Evolutionary conservation across 1,284 basidiomycete species (phyloP).

Genomic region (Moniliophthora roreri): DNA sequence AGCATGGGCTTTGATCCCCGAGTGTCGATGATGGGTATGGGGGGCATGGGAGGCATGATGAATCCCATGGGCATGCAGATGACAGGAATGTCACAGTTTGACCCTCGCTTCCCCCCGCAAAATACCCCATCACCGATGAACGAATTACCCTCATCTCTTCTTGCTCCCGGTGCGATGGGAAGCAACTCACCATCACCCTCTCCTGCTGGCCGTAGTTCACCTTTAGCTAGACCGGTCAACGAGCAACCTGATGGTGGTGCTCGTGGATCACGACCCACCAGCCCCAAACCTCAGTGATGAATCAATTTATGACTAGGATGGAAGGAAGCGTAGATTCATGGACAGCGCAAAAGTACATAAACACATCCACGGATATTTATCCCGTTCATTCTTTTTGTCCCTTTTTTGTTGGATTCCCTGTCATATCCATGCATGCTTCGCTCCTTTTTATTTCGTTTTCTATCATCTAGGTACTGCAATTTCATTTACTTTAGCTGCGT

Average conservation of each 20-base stretch:
- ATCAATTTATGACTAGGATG: background rate
- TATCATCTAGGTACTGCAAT: constrained; percentile 2
- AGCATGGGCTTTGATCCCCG: too few relatives aligned
- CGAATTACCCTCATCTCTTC: constrained; percentile 28
- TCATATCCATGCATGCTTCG: background rate
- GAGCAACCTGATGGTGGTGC: constrained; percentile 22
- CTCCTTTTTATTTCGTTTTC: background rate
- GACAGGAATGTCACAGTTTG: constrained; percentile 58
- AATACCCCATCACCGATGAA: constrained; percentile 18
- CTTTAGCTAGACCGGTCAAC: constrained; percentile 33
- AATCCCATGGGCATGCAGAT: constrained; percentile 53
- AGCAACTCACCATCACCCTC: constrained; percentile 38
- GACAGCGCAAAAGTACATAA: background rate
- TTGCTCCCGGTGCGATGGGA: constrained; percentile 34
- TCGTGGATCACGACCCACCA: constrained; percentile 35
- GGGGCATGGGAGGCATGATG: constrained; percentile 46
- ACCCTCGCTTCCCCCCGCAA: constrained; percentile 49
- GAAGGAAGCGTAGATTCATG: background rate
- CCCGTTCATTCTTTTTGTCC: background rate
- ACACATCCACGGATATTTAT: background rate
- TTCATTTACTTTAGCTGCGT: background rate
- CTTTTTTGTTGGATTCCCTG: background rate
- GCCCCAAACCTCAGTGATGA: constrained; percentile 30
- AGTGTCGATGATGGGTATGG: constrained; percentile 6
- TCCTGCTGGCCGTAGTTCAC: constrained; percentile 40